Conservation (phyloP, 225 moss, liverwort and hornwort genomes). For the Pseudoscleropodium purum region DNA sequence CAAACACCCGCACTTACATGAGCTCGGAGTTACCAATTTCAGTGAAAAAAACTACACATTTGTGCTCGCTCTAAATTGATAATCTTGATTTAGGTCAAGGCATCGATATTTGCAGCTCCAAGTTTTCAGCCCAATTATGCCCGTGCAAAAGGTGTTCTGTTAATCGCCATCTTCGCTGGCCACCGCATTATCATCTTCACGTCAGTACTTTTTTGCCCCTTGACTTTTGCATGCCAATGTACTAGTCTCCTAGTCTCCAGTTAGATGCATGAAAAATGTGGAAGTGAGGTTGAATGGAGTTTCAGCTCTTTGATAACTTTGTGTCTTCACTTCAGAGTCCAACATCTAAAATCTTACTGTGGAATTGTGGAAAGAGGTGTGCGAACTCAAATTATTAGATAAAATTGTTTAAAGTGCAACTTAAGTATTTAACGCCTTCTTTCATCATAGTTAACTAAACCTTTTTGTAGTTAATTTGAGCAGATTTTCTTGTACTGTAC, state of each 20-base stretch:
- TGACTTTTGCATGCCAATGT: not conserved
- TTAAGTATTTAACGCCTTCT: not conserved
- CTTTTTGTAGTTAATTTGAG: not conserved
- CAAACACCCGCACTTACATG: not conserved
- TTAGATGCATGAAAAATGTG: not conserved
- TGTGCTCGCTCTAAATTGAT: not conserved
- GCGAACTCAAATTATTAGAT: not conserved
- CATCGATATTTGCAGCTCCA: not conserved
- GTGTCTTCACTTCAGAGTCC: not conserved
- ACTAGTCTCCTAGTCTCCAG: not conserved
- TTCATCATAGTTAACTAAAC: not conserved
- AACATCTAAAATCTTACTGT: not conserved
- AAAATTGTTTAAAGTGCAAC: not conserved
- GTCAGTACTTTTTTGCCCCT: not conserved
- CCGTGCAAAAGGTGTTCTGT: not conserved
- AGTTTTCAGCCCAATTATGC: too few relatives aligned
- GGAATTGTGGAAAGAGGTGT: not conserved
- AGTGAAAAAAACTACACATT: not conserved
- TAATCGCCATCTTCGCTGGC: not conserved
- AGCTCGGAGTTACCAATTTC: not conserved
- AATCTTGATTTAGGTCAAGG: not conserved
- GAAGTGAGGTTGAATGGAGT: not conserved
- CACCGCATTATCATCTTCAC: not conserved
- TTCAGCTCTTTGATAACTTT: not conserved
- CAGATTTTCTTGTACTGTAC: not conserved